These are phyloP conservation scores for Anthoceros angustus DNA, from an alignment of 225 moss, liverwort and hornwort genomes.

Conservation along the genomic window DNA sequence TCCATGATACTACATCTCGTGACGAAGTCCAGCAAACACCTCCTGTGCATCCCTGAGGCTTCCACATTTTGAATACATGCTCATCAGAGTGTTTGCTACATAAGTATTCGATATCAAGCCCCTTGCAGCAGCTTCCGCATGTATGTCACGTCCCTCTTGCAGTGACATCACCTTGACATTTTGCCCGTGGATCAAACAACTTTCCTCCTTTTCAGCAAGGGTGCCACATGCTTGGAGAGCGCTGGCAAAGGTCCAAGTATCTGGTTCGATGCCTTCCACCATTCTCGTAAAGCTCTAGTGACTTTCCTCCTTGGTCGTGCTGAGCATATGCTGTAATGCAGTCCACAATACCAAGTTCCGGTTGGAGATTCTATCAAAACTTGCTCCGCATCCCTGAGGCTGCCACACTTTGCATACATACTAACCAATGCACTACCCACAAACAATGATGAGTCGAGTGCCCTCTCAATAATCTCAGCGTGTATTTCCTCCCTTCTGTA, in stretches of 20 bases:
- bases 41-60: background rate
- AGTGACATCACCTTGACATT: background rate
- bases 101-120: background rate
- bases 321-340: background rate
- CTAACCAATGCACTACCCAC: background rate
- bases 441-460: background rate
- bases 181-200: background rate
- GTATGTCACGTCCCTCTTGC: background rate
- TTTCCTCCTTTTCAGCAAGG: background rate
- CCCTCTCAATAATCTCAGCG: background rate
- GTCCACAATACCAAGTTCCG: background rate
- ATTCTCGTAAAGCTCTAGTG: background rate
- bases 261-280: background rate
- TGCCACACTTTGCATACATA: background rate
- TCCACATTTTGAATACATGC: background rate
- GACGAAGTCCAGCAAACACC: background rate
- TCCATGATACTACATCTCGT: background rate
- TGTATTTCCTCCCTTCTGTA: background rate
- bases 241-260: background rate
- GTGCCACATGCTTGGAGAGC: background rate
- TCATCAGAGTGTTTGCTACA: background rate
- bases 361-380: background rate
- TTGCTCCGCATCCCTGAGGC: background rate
- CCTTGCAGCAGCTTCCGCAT: background rate
- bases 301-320: background rate